A percentile compares a stretch with the other conserved stretches of the same genome.
Conservation (phyloP, 805 yeast genomes). For the Monosporozyma aquatica region DNA sequence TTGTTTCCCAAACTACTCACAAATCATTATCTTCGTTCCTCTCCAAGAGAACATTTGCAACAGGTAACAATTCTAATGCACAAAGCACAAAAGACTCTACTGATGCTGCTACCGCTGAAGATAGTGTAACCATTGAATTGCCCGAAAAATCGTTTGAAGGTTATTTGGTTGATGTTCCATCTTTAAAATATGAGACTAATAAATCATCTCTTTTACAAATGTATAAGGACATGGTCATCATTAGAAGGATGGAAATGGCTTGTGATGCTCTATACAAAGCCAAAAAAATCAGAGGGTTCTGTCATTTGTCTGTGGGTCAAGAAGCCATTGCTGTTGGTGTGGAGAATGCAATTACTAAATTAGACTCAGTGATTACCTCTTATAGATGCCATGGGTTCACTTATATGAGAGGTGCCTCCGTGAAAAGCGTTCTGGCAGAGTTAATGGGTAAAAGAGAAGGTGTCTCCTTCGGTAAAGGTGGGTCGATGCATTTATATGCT, state of each 20-base stretch:
- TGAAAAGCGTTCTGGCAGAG: slow-evolving; percentile 85
- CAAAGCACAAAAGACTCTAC: slow-evolving; percentile 14
- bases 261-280: slow-evolving; percentile 97
- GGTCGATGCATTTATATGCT: slow-evolving; percentile 98
- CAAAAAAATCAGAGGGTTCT: slow-evolving; percentile 97
- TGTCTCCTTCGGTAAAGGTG: slow-evolving; percentile 96
- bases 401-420: slow-evolving; percentile 90
- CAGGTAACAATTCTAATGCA: too few species aligned
- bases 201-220: slow-evolving; percentile 74
- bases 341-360: slow-evolving; percentile 79
- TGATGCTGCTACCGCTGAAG: slow-evolving; percentile 9
- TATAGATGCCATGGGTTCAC: slow-evolving; percentile 99
- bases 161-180: slow-evolving; percentile 70
- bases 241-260: slow-evolving; percentile 98
- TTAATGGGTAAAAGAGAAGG: slow-evolving; percentile 95
- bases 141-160: slow-evolving; percentile 81
- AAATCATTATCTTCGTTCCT: slow-evolving; percentile 1
- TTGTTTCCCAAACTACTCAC: not conserved
- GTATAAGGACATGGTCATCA: slow-evolving; percentile 92
- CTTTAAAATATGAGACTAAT: slow-evolving; percentile 64
- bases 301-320: slow-evolving; percentile 97
- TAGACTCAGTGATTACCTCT: slow-evolving; percentile 89
- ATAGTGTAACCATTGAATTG: slow-evolving; percentile 43
- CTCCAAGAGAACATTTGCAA: not conserved
- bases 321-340: slow-evolving; percentile 99